These are phyloP conservation scores for Aspergillus thermomutatus DNA, from an alignment of 2,329 filamentous ascomycete genomes.

Conservation along the genomic window DNA sequence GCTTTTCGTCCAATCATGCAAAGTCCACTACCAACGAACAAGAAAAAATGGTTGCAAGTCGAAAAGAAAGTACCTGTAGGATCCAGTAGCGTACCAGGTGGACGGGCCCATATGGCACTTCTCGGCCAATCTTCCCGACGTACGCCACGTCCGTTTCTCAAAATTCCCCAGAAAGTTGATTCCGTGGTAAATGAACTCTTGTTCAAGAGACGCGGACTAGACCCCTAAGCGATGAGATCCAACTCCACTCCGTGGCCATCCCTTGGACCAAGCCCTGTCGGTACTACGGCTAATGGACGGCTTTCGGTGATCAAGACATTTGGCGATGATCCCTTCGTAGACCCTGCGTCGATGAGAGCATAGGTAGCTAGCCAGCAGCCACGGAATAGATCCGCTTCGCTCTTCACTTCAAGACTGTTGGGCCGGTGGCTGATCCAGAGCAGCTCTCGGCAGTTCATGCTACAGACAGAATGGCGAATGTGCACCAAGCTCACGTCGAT, in stretches of 20 bases:
- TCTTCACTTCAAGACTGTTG: neutral
- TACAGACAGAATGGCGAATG: neutral
- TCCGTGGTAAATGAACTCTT: slow-evolving; percentile 1
- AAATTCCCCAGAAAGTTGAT: slow-evolving; percentile 15
- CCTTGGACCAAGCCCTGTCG: slow-evolving; percentile 6
- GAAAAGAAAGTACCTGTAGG: slow-evolving; percentile 2
- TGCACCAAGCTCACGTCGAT: slow-evolving; percentile 4
- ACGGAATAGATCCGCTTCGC: slow-evolving; percentile 10
- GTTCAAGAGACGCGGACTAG: neutral
- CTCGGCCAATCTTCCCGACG: slow-evolving; percentile 15
- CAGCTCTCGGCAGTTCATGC: neutral
- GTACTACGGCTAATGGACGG: slow-evolving; percentile 4
- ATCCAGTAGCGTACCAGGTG: slow-evolving; percentile 12
- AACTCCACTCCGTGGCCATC: slow-evolving; percentile 4
- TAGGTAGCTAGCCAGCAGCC: slow-evolving; percentile 5
- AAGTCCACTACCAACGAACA: neutral
- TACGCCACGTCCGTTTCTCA: slow-evolving; percentile 12
- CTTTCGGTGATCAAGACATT: slow-evolving; percentile 1
- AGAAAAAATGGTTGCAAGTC: neutral
- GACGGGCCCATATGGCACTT: slow-evolving; percentile 5
- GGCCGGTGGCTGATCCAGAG: slow-evolving; percentile 9
- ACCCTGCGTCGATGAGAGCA: slow-evolving; percentile 3
- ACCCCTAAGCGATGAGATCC: neutral
- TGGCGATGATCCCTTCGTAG: neutral
- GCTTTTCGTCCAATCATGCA: neutral